These are phyloP conservation scores for Leccinum sublutescens DNA, from an alignment of 768 basidiomycete genomes.

Conservation along the genomic window DNA sequence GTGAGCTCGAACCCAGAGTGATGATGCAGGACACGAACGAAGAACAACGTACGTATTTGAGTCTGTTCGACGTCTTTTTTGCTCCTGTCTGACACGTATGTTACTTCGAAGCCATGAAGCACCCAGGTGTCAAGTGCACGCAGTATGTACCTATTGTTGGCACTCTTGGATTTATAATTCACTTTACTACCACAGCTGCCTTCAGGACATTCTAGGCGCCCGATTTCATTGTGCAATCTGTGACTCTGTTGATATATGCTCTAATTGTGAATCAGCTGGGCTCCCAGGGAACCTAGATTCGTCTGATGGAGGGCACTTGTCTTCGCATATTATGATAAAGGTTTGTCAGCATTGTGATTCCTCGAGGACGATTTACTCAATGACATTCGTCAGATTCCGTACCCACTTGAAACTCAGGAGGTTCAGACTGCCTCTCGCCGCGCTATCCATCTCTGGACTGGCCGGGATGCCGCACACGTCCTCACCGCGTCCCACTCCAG, in stretches of 20 bases:
- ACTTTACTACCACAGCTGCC: conserved; percentile 53
- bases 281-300: conserved; percentile 81
- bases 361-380: neutral
- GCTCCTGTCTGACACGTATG: conserved; percentile 1
- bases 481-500: conserved; percentile 48
- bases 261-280: conserved; percentile 84
- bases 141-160: conserved; percentile 55
- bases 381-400: conserved; percentile 63
- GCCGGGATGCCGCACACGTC: conserved; percentile 67
- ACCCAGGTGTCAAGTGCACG: conserved; percentile 80
- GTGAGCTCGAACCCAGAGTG: conserved; percentile 37
- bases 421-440: conserved; percentile 73
- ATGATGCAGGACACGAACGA: conserved; percentile 43
- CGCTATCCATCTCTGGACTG: conserved; percentile 74
- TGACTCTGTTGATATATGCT: conserved; percentile 79
- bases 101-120: conserved; percentile 56
- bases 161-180: neutral
- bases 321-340: conserved; percentile 94
- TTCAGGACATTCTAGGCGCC: conserved; percentile 87
- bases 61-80: neutral
- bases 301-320: conserved; percentile 72
- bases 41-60: conserved; percentile 54
- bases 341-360: conserved; percentile 37
- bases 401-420: conserved; percentile 71
- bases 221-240: conserved; percentile 93